Evolutionary conservation across 139 green algal species (phyloP), one percentile per base, ranked within the genome.

Genomic region (Diplosphaera chodatii): DNA sequence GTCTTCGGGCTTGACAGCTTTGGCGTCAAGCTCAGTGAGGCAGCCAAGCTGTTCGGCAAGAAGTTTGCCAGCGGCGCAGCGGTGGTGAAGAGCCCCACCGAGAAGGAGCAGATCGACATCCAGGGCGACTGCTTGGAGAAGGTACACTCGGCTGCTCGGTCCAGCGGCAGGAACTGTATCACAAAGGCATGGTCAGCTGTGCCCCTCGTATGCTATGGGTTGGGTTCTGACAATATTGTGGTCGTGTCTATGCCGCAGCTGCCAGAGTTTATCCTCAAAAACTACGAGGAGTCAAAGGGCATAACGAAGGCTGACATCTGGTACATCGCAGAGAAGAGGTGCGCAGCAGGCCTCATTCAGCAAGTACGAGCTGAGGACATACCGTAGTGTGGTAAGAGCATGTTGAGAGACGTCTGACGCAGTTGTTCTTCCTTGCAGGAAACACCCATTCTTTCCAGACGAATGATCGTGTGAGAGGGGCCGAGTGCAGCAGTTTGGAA

Each of bases 1-100:
- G 84, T 33, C 8, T 83, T 78, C 25, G 94, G 94, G 1, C 71
- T 99, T 31, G 93, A 98, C 30, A 70, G 79, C 2, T 98, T 97
- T 77, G 88, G 88, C 20, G 79, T 98, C 5, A 98, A 98, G 81
- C 87, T 97, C 5, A 69, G 77, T 22, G 92, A 98, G 16, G 94
- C 93, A 0, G 76, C 87, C 37, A 99, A 99, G 84, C 71, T 96
- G 32, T 96, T 98, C 74, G 95, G 95, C 67, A 99, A 99, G 76
- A 98, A 98, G 81, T 99, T 98, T 85, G 95, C 95, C 20, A 95
- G 89, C 69, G 95, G 95, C 1, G 87, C 88, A 1, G 91, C 82
- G 8, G 92, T 99, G 1, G 87, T 87, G 13, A 99, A 98, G 82
- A 91, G 84, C 16, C 77, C 92, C 27, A 89, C 83, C 33, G 83